Evolutionary conservation across 2,329 filamentous ascomycete genomes (phyloP).

Genomic region (Fusarium mexicanum): DNA sequence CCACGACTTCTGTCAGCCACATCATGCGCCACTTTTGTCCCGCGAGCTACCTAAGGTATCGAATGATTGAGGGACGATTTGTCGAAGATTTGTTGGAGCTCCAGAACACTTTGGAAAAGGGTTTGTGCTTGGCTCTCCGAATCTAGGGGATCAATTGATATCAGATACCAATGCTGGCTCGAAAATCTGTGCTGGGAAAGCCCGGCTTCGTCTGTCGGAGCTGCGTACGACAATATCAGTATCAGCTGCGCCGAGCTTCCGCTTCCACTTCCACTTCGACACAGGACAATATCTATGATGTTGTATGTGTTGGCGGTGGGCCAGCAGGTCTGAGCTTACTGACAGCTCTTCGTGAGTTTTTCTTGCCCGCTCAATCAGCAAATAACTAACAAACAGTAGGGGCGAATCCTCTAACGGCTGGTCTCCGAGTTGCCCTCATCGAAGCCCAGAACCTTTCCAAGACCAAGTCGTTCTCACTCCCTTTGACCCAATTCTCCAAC

Average conservation of each 20-base stretch:
- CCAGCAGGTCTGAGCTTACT: conserved; percentile 88
- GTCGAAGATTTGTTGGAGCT: conserved; percentile 22
- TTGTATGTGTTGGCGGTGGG: conserved; percentile 90
- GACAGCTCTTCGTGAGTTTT: conserved; percentile 72
- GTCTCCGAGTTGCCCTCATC: conserved; percentile 85
- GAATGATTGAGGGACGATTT: conserved; percentile 38
- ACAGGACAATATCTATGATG: conserved; percentile 83
- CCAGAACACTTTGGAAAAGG: conserved; percentile 15
- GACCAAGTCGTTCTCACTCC: conserved; percentile 72
- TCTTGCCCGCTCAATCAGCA: neutral
- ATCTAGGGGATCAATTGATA: neutral
- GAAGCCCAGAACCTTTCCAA: conserved; percentile 87
- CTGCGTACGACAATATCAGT: conserved; percentile 54
- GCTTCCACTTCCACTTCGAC: conserved; percentile 51
- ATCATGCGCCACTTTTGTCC: conserved; percentile 19
- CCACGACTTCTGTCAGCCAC: conserved; percentile 16
- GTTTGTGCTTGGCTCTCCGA: conserved; percentile 1
- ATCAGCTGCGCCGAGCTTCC: conserved; percentile 53
- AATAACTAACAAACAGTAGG: conserved; percentile 59
- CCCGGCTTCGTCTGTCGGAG: conserved; percentile 57
- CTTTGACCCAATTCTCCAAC: conserved; percentile 82
- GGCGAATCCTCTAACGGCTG: conserved; percentile 76
- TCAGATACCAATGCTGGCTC: conserved; percentile 41
- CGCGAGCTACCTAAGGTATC: conserved; percentile 22
- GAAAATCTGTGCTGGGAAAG: conserved; percentile 38